Conservation (phyloP, 768 basidiomycete genomes). For the Pisolithus orientalis region DNA sequence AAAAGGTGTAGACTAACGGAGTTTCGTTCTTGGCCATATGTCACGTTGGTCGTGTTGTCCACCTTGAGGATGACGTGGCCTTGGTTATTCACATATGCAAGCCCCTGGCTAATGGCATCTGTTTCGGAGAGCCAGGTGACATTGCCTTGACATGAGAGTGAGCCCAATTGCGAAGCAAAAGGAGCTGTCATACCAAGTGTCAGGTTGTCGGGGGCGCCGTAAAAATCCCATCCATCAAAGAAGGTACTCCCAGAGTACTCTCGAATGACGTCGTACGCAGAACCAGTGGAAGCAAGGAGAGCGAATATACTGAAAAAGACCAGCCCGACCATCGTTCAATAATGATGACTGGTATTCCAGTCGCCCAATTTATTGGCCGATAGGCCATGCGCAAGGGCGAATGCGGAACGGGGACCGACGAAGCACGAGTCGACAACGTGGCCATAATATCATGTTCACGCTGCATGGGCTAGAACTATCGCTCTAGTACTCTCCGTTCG, state of each 20-base stretch:
- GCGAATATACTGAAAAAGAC: not conserved
- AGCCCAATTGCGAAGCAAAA: not conserved
- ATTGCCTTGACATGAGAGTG: slow-evolving; percentile 40
- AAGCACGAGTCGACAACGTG: no score
- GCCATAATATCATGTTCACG: no score
- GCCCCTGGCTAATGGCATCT: slow-evolving; percentile 38
- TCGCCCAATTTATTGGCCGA: not conserved
- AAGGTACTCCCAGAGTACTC: slow-evolving; percentile 45
- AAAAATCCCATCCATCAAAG: slow-evolving; percentile 53
- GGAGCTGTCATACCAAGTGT: slow-evolving; percentile 34
- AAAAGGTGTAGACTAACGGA: slow-evolving; percentile 35
- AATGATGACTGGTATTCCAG: not conserved
- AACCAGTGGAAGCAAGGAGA: slow-evolving; percentile 2
- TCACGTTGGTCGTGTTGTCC: slow-evolving; percentile 59
- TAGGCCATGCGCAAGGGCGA: not conserved
- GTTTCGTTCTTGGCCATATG: slow-evolving; percentile 46
- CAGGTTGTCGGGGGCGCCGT: slow-evolving; percentile 41
- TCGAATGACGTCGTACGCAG: slow-evolving; percentile 32
- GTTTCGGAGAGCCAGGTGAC: slow-evolving; percentile 50
- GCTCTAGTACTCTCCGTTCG: no score
- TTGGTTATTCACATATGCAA: slow-evolving; percentile 54
- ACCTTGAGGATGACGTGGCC: slow-evolving; percentile 70
- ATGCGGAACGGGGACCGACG: no score
- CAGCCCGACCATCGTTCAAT: slow-evolving; percentile 8
- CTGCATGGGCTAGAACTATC: no score